Base-by-base conservation (phyloP, 2,329 filamentous ascomycete genomes). In the Parascedosporium putredinis region DNA sequence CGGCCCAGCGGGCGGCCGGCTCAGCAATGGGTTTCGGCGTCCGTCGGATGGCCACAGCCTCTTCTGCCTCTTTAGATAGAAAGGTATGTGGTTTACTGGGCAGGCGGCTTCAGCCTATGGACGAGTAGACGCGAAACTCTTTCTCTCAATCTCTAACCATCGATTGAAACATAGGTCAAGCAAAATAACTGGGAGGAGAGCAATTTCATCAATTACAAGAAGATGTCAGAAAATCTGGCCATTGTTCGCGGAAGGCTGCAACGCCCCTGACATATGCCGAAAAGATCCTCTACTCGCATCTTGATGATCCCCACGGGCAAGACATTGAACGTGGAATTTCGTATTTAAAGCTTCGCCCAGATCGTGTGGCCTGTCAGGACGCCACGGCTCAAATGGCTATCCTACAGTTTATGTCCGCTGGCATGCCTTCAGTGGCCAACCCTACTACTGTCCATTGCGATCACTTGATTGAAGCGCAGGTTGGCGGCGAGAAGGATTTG, bases 361-460 rank as follows among this genome's bases (percentile, higher is more conserved):
- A 98, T 67, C 88, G 93, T 70, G 93, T 98, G 63, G 93, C 93
- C 69, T 97, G 93, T 79, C 93, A 98, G 78, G 93, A 98, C 80
- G 93, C 93, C 66, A 97, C 93, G 53, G 93, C 93, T 56, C 93
- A 98, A 79, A 98, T 98, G 93, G 93, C 93, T 57, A 95, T 98
- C 59, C 79, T 98, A 53, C 93, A 98, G 76, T 98, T 98, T 81
- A 98, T 98, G 90, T 95, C 88, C 50, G 91, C 93, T 54, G 91
- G 91, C 68, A 91, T 98, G 88, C 87, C 88, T 58, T 84, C 85
- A 22, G 93, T 97, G 54, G 90, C 90, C 55, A 97, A 94, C 62
- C 93, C 93, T 47, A 83, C 85, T 61, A 97, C 91, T 46, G 91
- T 98, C 56, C 93, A 98, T 81, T 97, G 93, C 67, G 93, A 98